phyloP scores from a whole-genome alignment of 2,329 filamentous ascomycete species.

The Huntiella bhutanensis region DNA sequence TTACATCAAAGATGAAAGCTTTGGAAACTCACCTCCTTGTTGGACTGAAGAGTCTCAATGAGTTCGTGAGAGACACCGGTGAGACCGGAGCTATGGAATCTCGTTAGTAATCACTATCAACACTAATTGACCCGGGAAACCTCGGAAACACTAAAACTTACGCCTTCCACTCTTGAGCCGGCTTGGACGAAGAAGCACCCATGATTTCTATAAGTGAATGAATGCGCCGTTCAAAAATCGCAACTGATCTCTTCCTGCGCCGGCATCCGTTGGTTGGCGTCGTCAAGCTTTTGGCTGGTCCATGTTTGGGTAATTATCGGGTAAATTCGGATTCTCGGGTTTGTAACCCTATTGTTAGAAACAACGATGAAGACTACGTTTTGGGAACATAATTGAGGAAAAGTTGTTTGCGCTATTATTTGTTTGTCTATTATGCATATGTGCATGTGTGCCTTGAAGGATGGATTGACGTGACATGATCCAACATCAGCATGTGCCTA shows the following conservation, averaged over 20 bases:
- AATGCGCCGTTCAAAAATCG: not conserved
- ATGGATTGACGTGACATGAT: too few species aligned
- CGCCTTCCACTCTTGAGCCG: slow-evolving; percentile 31
- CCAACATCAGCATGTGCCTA: too few species aligned
- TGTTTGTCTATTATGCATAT: too few species aligned
- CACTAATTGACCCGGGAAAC: not conserved
- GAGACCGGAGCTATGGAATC: slow-evolving; percentile 20
- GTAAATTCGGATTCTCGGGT: not conserved
- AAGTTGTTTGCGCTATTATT: too few species aligned
- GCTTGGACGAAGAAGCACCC: slow-evolving; percentile 12
- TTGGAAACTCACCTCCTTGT: slow-evolving; percentile 49
- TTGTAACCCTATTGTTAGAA: not conserved
- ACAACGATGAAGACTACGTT: too few species aligned
- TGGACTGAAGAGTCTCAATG: slow-evolving; percentile 65
- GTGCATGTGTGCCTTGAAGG: too few species aligned
- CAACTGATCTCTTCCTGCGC: too few species aligned
- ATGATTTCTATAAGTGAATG: slow-evolving; percentile 2
- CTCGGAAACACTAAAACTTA: slow-evolving; percentile 19
- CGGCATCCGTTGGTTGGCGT: too few species aligned
- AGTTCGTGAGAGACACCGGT: slow-evolving; percentile 57
- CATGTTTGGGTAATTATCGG: not conserved
- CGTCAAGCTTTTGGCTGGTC: not conserved
- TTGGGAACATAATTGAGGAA: too few species aligned
- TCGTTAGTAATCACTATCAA: not conserved
- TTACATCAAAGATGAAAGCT: not conserved